phyloP scores from a whole-genome alignment of 2,329 filamentous ascomycete genomes.

The Zasmidium angulare region DNA sequence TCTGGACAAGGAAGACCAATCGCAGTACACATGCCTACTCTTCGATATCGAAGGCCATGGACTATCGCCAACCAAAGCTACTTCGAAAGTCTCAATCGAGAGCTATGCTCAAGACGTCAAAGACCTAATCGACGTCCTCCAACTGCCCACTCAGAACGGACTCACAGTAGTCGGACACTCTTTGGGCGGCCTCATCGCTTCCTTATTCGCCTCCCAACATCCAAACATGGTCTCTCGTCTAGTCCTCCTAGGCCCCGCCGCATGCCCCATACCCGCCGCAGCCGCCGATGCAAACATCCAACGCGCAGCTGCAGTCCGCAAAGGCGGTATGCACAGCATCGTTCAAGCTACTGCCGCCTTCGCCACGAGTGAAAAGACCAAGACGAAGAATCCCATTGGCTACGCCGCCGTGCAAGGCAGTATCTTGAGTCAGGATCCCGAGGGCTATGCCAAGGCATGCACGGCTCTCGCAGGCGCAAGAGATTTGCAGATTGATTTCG shows the following conservation, averaged over 20 bases:
- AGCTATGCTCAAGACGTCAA: not conserved
- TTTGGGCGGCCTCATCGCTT: constrained; percentile 52
- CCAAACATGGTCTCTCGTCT: constrained; percentile 46
- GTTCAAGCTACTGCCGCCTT: constrained; percentile 41
- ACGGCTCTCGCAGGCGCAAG: constrained; percentile 47
- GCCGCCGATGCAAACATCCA: constrained; percentile 32
- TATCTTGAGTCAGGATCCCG: constrained; percentile 50
- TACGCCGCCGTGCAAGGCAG: constrained; percentile 45
- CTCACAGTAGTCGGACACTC: constrained; percentile 53
- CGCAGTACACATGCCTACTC: constrained; percentile 29
- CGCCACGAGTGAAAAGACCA: constrained; percentile 41
- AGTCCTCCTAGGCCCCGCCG: constrained; percentile 50
- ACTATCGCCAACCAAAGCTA: constrained; percentile 51
- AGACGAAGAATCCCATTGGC: constrained; percentile 41
- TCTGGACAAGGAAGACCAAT: constrained; percentile 25
- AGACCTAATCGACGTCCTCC: not conserved
- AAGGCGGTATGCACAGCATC: constrained; percentile 46
- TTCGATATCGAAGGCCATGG: constrained; percentile 60
- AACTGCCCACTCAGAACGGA: constrained; percentile 5
- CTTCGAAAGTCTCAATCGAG: constrained; percentile 42
- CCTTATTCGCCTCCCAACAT: constrained; percentile 42
- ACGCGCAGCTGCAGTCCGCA: constrained; percentile 44
- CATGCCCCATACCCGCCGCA: constrained; percentile 45
- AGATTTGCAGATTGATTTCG: constrained; percentile 33
- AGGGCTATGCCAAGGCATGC: constrained; percentile 58